These are phyloP conservation scores for Aspergillus sparsus DNA, from an alignment of 495 filamentous ascomycete species.

Conservation along the genomic window DNA sequence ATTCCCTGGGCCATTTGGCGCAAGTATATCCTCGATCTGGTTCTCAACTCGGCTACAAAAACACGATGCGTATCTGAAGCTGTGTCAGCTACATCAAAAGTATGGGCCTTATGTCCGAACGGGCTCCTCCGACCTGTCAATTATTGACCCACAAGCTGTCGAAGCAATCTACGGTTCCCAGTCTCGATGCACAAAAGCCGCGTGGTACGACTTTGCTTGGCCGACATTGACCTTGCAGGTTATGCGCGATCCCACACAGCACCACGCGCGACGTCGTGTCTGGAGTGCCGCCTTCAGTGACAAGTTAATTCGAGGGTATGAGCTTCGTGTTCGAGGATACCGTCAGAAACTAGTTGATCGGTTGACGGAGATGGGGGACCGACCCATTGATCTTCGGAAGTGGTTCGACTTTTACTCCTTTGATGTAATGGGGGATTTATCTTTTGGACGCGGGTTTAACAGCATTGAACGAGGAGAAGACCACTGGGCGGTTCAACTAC, in stretches of 20 bases:
- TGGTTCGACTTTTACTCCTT: conserved; percentile 52
- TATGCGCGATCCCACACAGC: conserved; percentile 32
- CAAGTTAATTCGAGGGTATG: conserved; percentile 33
- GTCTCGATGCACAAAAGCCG: conserved; percentile 36
- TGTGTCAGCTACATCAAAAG: conserved; percentile 1
- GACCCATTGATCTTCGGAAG: conserved; percentile 31
- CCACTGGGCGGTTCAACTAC: conserved; percentile 33
- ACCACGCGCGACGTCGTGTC: conserved; percentile 37
- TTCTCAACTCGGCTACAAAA: conserved; percentile 2
- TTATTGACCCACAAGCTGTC: conserved; percentile 27
- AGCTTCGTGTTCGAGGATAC: conserved; percentile 30
- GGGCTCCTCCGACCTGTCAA: conserved; percentile 24
- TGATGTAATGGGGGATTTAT: conserved; percentile 53
- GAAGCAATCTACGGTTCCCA: conserved; percentile 33
- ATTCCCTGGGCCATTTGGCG: conserved; percentile 12
- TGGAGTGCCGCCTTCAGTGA: conserved; percentile 41
- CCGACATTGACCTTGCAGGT: conserved; percentile 38
- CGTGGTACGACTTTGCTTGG: conserved; percentile 38
- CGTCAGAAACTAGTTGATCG: conserved; percentile 23
- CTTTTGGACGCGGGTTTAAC: conserved; percentile 47
- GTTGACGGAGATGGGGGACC: conserved; percentile 10
- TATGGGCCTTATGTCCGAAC: conserved; percentile 17
- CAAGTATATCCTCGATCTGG: conserved; percentile 32
- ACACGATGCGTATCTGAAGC: conserved; percentile 1
- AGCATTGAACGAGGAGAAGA: conserved; percentile 39